A percentile compares a stretch with the other conserved stretches of the same genome.
Evolutionary conservation across 352 stramenopile genomes (phyloP).

Genomic region (Discostella stelligera): DNA sequence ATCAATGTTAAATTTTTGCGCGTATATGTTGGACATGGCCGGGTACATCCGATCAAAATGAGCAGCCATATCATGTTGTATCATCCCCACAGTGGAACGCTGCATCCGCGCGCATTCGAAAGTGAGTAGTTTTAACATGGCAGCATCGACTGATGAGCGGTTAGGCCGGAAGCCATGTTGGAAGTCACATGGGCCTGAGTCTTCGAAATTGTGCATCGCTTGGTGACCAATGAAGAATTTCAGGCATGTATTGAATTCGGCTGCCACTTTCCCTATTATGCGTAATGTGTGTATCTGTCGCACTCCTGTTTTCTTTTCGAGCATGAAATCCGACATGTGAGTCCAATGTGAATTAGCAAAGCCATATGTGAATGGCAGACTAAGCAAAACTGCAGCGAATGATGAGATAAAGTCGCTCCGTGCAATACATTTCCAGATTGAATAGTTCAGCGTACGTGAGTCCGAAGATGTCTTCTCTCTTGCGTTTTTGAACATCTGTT

Average conservation of each 20-base stretch:
- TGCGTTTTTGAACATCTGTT: constrained; percentile 10
- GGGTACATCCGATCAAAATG: constrained; percentile 11
- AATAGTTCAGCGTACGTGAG: neutral
- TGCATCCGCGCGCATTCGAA: neutral
- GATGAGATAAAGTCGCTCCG: neutral
- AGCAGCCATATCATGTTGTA: neutral
- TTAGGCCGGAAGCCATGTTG: neutral
- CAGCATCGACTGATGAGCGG: constrained; percentile 5
- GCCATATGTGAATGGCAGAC: constrained; percentile 11
- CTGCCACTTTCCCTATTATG: constrained; percentile 24
- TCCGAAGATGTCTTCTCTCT: constrained; percentile 22
- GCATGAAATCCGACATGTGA: constrained; percentile 43
- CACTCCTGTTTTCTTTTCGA: too few relatives aligned
- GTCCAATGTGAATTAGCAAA: constrained; percentile 20
- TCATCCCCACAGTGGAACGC: constrained; percentile 1
- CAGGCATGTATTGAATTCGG: constrained; percentile 29
- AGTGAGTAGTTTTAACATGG: constrained; percentile 6
- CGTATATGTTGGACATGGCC: constrained; percentile 4
- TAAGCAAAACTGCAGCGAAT: constrained; percentile 3
- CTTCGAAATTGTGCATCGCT: constrained; percentile 4
- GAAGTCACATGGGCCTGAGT: constrained; percentile 9
- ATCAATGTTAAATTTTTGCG: constrained; percentile 4
- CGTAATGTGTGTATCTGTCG: too few relatives aligned
- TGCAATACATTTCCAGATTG: constrained; percentile 6
- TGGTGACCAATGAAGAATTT: constrained; percentile 10